Base-by-base conservation (phyloP, 441 rosid genomes). In the Populus tomentosa region DNA sequence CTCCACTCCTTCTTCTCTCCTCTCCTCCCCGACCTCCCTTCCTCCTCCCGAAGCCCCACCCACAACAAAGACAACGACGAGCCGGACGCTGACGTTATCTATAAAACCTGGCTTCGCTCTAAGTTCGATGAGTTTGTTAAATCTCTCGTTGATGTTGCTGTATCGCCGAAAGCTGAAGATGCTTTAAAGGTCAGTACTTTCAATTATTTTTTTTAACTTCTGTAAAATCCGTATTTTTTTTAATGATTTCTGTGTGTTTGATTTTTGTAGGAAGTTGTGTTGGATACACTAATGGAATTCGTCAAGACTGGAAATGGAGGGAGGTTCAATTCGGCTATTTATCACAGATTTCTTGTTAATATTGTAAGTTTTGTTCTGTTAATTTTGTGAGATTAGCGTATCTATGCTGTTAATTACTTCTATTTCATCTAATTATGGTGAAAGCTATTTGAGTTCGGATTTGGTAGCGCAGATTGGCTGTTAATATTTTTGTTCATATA, bases 1-100 rank as follows among this genome's bases (percentile, higher is more conserved):
- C 92, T 95, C 68, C 98, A 94, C 70, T 89, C 99, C 32, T 95
- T 95, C 83, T 95, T 91, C 89, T 85, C 89, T 2, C 91, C 98
- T 32, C 84, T 94, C 21, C 92, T 90, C 78, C 90, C 95, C 14
- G 88, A 86, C 76, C 97, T 93, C 10, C 98, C 96, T 18, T 72
- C 91, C 0, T 82, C 90, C 69, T 78, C 88, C 23, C 6, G 71
- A 11, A 68, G 79, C 1, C 69, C 83, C 32, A 69, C 87, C 14
- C 30, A 32, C 7, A 16, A 30, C 40, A 72, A 46, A 56, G 35
- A 33, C 10, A 23, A 36, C 28, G 6, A 14, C 38, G 30, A 71
- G 14, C 79, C 80, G 7, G 92, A 88, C 67, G 91, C 92, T 32
- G 91, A 89, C 74, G 75, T 81, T 35, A 85, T 92, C 33, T 94